A percentile compares a stretch with the other conserved stretches of the same genome.
phyloP scores from a whole-genome alignment of 805 yeast species.

The Jamesozyma lodderae region DNA sequence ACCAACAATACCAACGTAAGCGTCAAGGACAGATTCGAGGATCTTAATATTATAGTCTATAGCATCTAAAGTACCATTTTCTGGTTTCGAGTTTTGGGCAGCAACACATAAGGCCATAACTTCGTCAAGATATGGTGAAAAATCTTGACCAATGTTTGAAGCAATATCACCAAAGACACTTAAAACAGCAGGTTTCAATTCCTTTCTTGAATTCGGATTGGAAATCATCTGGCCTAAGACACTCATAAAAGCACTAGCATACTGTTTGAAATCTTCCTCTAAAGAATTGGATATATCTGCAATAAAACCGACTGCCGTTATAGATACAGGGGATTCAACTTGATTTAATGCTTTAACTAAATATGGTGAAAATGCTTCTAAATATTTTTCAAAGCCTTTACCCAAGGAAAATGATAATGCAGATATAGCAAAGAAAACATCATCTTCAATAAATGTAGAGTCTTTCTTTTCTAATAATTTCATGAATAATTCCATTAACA shows the following conservation, averaged over 20 bases:
- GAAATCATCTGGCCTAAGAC: conserved; percentile 69
- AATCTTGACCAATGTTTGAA: conserved; percentile 69
- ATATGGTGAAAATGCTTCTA: conserved; percentile 77
- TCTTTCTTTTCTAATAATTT: conserved; percentile 55
- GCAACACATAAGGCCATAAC: conserved; percentile 71
- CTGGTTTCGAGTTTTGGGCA: conserved; percentile 55
- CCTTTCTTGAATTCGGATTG: conserved; percentile 60
- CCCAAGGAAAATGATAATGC: conserved; percentile 81
- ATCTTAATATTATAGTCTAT: conserved; percentile 64
- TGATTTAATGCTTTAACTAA: conserved; percentile 71
- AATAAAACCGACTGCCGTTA: conserved; percentile 87
- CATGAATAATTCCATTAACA: conserved; percentile 74
- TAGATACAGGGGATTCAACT: conserved; percentile 73
- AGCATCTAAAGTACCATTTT: conserved; percentile 62
- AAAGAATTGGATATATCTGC: conserved; percentile 91
- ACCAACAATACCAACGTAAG: conserved; percentile 90
- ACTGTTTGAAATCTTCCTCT: conserved; percentile 62
- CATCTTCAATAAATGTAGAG: conserved; percentile 79
- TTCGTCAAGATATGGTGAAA: conserved; percentile 65
- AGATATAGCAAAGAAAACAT: conserved; percentile 83
- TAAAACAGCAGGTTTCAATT: conserved; percentile 75
- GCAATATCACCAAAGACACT: conserved; percentile 97
- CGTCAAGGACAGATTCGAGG: conserved; percentile 85
- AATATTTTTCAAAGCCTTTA: conserved; percentile 58
- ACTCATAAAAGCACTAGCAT: conserved; percentile 73